These are phyloP conservation scores for Emergomyces pasteurianus DNA, from an alignment of 2,329 filamentous ascomycete genomes.

Conservation along the genomic window DNA sequence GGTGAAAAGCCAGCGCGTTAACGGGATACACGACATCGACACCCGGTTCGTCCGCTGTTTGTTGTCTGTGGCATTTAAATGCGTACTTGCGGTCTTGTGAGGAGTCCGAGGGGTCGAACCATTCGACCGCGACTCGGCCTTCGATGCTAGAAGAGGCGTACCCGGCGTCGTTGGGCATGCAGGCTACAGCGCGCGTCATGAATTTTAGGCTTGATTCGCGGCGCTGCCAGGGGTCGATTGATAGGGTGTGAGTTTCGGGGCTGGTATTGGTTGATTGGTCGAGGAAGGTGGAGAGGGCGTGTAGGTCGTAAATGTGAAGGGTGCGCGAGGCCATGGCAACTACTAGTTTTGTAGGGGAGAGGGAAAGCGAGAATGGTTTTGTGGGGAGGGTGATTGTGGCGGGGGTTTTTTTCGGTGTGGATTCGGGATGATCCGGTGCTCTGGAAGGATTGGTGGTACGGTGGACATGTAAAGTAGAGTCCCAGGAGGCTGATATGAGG, in stretches of 20 bases:
- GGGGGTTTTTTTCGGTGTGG: conserved; percentile 26
- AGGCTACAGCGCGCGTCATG: conserved; percentile 82
- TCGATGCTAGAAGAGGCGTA: conserved; percentile 91
- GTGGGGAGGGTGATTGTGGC: conserved; percentile 60
- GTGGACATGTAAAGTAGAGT: conserved; percentile 79
- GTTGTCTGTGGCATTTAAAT: conserved; percentile 92
- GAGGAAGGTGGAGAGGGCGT: conserved; percentile 46
- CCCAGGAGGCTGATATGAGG: conserved; percentile 86
- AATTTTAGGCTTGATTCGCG: conserved; percentile 92
- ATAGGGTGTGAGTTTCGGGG: conserved; percentile 26
- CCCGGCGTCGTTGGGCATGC: conserved; percentile 92
- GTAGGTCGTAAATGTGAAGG: conserved; percentile 89
- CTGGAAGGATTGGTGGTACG: conserved; percentile 42
- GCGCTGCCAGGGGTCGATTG: conserved; percentile 75
- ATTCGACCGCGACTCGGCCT: conserved; percentile 90
- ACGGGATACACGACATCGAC: conserved; percentile 83
- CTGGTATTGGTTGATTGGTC: conserved; percentile 34
- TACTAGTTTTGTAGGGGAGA: conserved; percentile 74
- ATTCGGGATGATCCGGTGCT: conserved; percentile 17
- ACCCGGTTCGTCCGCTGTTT: conserved; percentile 32
- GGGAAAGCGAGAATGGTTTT: conserved; percentile 76
- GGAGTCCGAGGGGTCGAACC: conserved; percentile 83
- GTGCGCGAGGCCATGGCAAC: conserved; percentile 90
- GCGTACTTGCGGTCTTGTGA: conserved; percentile 91
- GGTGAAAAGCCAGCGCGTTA: conserved; percentile 81